A percentile compares a stretch with the other conserved stretches of the same genome.
phyloP scores from a whole-genome alignment of 371 early-diverging fungal genomes.

The Haplosporangium sp. region DNA sequence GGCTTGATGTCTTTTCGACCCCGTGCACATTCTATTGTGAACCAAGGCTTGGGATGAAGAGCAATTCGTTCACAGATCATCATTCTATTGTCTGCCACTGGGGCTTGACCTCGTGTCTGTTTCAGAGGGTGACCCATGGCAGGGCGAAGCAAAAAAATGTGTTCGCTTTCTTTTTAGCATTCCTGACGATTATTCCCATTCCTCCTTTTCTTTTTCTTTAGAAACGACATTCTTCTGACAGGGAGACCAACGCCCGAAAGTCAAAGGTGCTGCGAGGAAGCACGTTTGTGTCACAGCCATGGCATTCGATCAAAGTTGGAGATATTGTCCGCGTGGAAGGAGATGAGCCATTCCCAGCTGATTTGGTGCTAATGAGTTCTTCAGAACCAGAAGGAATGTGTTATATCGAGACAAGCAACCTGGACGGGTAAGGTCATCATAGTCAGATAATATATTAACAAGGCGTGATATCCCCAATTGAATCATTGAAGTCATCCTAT shows the following conservation, averaged over 20 bases:
- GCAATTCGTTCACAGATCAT: no score
- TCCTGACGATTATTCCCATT: neutral
- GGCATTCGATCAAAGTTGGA: conserved; percentile 89
- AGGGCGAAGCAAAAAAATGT: no score
- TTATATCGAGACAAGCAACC: conserved; percentile 95
- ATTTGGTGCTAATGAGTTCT: conserved; percentile 85
- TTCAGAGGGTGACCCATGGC: no score
- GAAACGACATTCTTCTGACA: conserved; percentile 86
- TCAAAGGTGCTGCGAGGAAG: conserved; percentile 73
- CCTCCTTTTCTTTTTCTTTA: conserved; percentile 24
- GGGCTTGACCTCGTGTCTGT: no score
- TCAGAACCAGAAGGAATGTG: conserved; percentile 91
- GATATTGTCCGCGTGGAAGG: conserved; percentile 91
- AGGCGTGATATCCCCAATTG: neutral
- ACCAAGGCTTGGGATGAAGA: no score
- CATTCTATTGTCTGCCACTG: no score
- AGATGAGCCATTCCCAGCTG: conserved; percentile 93
- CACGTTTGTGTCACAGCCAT: conserved; percentile 74
- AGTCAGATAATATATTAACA: neutral
- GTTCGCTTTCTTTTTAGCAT: neutral
- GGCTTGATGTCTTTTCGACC: no score
- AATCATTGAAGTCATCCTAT: neutral
- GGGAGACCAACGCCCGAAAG: conserved; percentile 78
- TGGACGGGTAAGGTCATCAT: conserved; percentile 81
- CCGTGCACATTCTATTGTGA: no score